Evolutionary conservation across 805 yeast species (phyloP), one percentile per base, ranked within the genome.

Genomic region (Kuraishia hungarica): DNA sequence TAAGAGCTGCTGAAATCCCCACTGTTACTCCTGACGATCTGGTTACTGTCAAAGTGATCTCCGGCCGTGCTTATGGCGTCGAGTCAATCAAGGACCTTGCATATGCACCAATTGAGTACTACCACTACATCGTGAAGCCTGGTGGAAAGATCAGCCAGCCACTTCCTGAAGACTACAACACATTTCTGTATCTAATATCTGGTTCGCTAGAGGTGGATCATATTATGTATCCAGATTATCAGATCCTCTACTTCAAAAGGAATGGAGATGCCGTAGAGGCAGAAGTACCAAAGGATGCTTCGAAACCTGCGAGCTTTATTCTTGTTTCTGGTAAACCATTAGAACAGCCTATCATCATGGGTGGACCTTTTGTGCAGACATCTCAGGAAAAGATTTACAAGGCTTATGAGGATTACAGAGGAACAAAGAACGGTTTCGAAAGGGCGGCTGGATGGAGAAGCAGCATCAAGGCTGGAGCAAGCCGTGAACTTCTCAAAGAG

Each of bases 311-410:
- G 1, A 83, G 85, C 60, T 84, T 89, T 63, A 84, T 86, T 2
- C 59, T 89, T n/a, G 73, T 89, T 58, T 94, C 90, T 39, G 96
- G 96, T 56, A 70, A 86, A 65, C 78, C 79, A 22, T 72, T 89
- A 56, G 79, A 87, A 60, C 96, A 89, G 72, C 80, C 82, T 19
- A 76, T 87, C 54, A 86, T 89, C 29, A 97, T 90, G 66, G 85
- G 89, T 66, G 97, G 97, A 19, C 97, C 97, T 13, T 92, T 91
- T 65, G 97, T 91, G 22, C 93, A 88, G 58, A 80, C 87, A 6
- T 72, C 86, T 23, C 75, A 76, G 54, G 86, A 82, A 53, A 81
- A 80, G 59, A 84, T 91, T 56, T 76, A 81, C 59, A 70, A 86
- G 61, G 94, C 89, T 0, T 84, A 88, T 62, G 62, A 71, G 67